Evolutionary conservation across 306 rosid genomes (phyloP).

Genomic region (Cicer judaicum): DNA sequence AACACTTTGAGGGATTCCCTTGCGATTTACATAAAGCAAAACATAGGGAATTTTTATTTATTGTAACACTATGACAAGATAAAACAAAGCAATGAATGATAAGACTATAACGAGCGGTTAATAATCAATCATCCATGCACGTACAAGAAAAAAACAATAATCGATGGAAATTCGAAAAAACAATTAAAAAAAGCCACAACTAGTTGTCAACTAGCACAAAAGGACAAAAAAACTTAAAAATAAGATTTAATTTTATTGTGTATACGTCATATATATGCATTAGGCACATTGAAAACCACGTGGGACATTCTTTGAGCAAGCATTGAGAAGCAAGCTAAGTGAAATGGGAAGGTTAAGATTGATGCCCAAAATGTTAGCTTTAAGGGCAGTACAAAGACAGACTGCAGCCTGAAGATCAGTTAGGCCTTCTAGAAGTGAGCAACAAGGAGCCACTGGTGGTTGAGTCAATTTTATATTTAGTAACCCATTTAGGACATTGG

Average conservation of each 20-base stretch:
- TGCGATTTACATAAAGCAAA: too few relatives aligned
- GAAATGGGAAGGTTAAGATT: slow-evolving; percentile 73
- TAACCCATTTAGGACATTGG: slow-evolving; percentile 61
- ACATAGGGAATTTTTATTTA: too few relatives aligned
- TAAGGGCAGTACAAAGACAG: slow-evolving; percentile 87
- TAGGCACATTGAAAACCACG: slow-evolving; percentile 62
- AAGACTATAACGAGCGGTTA: too few relatives aligned
- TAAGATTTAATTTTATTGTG: neutral
- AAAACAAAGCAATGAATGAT: too few relatives aligned
- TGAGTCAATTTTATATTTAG: slow-evolving; percentile 56
- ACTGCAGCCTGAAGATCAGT: slow-evolving; percentile 76
- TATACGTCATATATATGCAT: neutral
- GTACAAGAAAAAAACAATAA: too few relatives aligned
- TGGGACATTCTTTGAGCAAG: slow-evolving; percentile 59
- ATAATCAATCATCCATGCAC: too few relatives aligned
- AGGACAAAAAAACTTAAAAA: too few relatives aligned
- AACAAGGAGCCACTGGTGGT: slow-evolving; percentile 76
- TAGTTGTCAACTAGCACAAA: too few relatives aligned
- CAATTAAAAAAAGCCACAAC: neutral
- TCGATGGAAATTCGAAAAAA: neutral
- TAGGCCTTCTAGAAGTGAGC: slow-evolving; percentile 70
- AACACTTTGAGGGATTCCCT: too few relatives aligned
- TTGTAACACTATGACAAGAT: too few relatives aligned
- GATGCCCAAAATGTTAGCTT: slow-evolving; percentile 71
- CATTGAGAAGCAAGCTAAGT: slow-evolving; percentile 78